phyloP scores from a whole-genome alignment of 805 yeast species.

The Kockiozyma suomiensis region DNA sequence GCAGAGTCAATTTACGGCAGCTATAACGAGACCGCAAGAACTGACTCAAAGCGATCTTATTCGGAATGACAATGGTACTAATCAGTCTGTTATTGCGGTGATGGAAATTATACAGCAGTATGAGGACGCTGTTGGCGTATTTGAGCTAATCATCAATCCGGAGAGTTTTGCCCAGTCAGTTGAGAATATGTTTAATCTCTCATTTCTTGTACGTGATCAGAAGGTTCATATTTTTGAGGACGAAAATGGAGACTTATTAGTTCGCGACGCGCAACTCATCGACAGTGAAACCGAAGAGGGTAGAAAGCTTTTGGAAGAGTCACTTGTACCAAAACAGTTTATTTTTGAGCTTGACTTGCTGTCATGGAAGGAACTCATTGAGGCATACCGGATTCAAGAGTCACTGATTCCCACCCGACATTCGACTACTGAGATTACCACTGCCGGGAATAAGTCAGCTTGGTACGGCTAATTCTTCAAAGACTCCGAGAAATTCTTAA shows the following conservation, averaged over 20 bases:
- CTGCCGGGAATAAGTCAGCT: background rate
- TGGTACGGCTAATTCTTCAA: slow-evolving; percentile 32
- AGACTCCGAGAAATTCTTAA: too few species aligned
- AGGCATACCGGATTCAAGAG: slow-evolving; percentile 57
- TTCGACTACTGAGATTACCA: slow-evolving; percentile 21
- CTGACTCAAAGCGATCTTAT: slow-evolving; percentile 10
- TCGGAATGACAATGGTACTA: slow-evolving; percentile 21
- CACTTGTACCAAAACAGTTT: slow-evolving; percentile 54
- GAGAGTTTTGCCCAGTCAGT: slow-evolving; percentile 73
- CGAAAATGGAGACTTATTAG: slow-evolving; percentile 30
- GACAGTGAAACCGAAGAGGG: slow-evolving; percentile 7
- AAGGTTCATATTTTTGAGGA: slow-evolving; percentile 58
- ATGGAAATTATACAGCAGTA: slow-evolving; percentile 7
- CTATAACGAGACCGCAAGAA: slow-evolving; percentile 11
- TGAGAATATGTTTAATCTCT: slow-evolving; percentile 80
- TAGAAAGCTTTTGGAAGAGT: background rate
- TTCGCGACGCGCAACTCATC: slow-evolving; percentile 35
- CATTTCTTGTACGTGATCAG: slow-evolving; percentile 79
- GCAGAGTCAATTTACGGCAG: slow-evolving; percentile 7
- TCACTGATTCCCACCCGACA: slow-evolving; percentile 54
- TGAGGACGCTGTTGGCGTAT: slow-evolving; percentile 54
- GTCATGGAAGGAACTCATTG: slow-evolving; percentile 64
- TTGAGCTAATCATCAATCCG: slow-evolving; percentile 73
- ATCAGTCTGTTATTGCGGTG: slow-evolving; percentile 21
- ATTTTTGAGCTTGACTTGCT: slow-evolving; percentile 70